Base-by-base conservation (phyloP, 2,329 filamentous ascomycete species). In the Hypocreales sp. region DNA sequence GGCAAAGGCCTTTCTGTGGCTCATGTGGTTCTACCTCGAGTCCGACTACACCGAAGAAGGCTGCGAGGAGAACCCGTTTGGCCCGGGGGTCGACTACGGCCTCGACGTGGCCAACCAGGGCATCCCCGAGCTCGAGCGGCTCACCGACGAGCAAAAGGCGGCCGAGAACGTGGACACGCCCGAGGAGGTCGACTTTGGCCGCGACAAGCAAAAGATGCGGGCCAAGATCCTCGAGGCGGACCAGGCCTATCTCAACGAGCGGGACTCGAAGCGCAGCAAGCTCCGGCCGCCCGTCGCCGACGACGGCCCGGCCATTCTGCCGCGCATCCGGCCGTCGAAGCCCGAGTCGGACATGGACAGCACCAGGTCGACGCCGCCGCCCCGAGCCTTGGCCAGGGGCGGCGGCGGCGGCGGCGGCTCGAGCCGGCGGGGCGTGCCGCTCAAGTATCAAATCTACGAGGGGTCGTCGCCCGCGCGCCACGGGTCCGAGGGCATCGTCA, bases 11-110 rank as follows among this genome's bases (percentile, higher is more conserved):
- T 98, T 98, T 41, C 58, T 98, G 13, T 98, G 90, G 90, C 61
- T 98, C 36, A 92, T 98, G 74, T 98, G 90, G 90, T 94, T 90
- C 62, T 95, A 98, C 46, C 67, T 98, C 12, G 90, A 98, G 50
- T 93, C 86, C 16, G 83, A 94, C 48, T 95, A 94, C 40, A 81
- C 81, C 0, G 73, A 79, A 40, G 81, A 93, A 42, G 83, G 81
- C 30, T 87, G 83, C 24, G 67, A 82, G 25, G 77, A 81, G 40
- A 98, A 98, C 44, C 90, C 90, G 0, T 98, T 94, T 42, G 90
- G 90, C 0, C 48, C 61, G 8, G 74, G 72, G 9, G 68, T 78
- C 3, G 72, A 76, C 42, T 78, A 78, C 35, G 66, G 61, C 7
- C 55, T 69, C 1, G 66, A 71, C 33, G 67, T 77, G 2, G 68